A percentile compares a stretch with the other conserved stretches of the same genome.
phyloP scores from a whole-genome alignment of 805 yeast genomes.

The Wickerhamiella siamensis region DNA sequence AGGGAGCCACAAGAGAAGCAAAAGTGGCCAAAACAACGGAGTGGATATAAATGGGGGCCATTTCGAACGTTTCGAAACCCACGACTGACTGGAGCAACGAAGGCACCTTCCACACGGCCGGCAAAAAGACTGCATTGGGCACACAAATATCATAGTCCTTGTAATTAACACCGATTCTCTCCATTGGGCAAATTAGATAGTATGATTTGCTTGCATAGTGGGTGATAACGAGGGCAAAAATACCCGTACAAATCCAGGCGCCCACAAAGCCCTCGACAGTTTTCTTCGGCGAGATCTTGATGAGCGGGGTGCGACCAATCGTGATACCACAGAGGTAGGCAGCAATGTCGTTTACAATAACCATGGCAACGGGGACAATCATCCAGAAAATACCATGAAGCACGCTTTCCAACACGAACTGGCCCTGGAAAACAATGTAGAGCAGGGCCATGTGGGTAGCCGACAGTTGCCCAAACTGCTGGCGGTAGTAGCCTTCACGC shows the following conservation, averaged over 20 bases:
- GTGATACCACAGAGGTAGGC: slow-evolving; percentile 96
- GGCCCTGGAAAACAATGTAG: slow-evolving; percentile 85
- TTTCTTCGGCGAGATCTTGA: slow-evolving; percentile 90
- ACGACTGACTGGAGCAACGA: slow-evolving; percentile 40
- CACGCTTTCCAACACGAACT: slow-evolving; percentile 78
- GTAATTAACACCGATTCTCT: slow-evolving; percentile 38
- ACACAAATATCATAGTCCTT: slow-evolving; percentile 58
- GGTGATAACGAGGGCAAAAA: slow-evolving; percentile 55
- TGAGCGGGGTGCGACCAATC: slow-evolving; percentile 83
- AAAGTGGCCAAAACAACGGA: slow-evolving; percentile 76
- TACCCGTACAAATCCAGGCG: slow-evolving; percentile 88
- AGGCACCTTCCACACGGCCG: slow-evolving; percentile 67
- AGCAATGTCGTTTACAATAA: slow-evolving; percentile 86
- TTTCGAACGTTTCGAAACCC: slow-evolving; percentile 36
- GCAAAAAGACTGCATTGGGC: slow-evolving; percentile 77
- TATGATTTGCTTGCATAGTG: slow-evolving; percentile 47
- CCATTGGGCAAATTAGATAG: slow-evolving; percentile 81
- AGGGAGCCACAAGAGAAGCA: slow-evolving; percentile 95
- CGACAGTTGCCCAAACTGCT: slow-evolving; percentile 89
- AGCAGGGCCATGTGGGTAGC: slow-evolving; percentile 87
- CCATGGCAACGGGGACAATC: slow-evolving; percentile 78
- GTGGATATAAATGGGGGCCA: slow-evolving; percentile 86
- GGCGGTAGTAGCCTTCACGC: slow-evolving; percentile 75
- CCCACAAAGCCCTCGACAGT: slow-evolving; percentile 96
- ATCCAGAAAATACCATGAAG: slow-evolving; percentile 91